Evolutionary conservation across 2,329 filamentous ascomycete species (phyloP), one percentile per base, ranked within the genome.

Genomic region (Colletotrichum somersetense): DNA sequence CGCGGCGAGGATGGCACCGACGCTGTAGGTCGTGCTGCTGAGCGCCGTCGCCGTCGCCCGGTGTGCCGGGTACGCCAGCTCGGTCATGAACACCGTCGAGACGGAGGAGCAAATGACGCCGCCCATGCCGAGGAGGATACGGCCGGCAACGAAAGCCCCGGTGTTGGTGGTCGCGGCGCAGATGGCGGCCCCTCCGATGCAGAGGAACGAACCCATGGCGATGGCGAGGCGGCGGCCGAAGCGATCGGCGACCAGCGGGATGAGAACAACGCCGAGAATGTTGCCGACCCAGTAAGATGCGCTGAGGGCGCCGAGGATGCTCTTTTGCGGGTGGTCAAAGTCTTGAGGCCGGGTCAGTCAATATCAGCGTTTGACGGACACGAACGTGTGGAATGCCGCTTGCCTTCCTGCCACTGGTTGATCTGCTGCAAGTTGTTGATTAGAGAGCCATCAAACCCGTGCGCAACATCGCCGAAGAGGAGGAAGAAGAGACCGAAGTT

Each of bases 381-480:
- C 12, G 16, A 6, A 0, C 23, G 18, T 2, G 16, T 30, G 11
- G n/a, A 53, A 33, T 42, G 12, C 3, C 12, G 53, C 69, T 33
- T 83, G n/a, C 66, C 69, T 33, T 80, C 77, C 52, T 84, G 78
- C 83, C 83, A 85, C n/a, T 80, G 77, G 0, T 78, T 75, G 2
- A 85, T 77, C 0, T 82, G 79, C 71, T 88, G 85, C 1, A 88
- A 74, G 12, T 82, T 83, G 70, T 87, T 87, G 80, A 87, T 85
- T 79, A 88, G 84, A 18, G 81, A 83, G 2, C 84, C 84, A 73
- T 87, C 85, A 44, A 86, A 87, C 1, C 85, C 84, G 68, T 83
- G 85, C 5, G 86, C 86, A 40, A 79, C 79, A 40, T 81, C 80
- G 8, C 79, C 78, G 33, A 80, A 79, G 14, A 82, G 77, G 5